Conservation (phyloP, 208 protist genomes). For the Acanthamoeba triangularis region DNA sequence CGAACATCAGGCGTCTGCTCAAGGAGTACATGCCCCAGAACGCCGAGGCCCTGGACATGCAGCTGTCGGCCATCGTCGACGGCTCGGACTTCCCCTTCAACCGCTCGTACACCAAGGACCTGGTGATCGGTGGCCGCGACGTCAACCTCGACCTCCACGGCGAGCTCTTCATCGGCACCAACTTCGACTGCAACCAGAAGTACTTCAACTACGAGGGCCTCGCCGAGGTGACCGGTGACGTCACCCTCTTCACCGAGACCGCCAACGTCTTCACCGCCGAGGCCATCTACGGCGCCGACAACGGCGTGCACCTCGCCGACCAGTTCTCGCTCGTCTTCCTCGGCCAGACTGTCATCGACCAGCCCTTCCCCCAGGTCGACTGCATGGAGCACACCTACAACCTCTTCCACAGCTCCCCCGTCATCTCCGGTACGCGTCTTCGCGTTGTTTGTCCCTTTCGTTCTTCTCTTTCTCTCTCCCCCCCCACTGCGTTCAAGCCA, state of each 20-base stretch:
- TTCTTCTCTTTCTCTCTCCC: not conserved
- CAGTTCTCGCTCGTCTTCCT: constrained; percentile 76
- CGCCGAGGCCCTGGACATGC: not conserved
- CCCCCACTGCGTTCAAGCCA: not conserved
- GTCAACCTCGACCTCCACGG: constrained; percentile 68
- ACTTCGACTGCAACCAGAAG: constrained; percentile 85
- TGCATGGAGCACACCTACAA: constrained; percentile 82
- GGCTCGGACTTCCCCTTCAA: constrained; percentile 82
- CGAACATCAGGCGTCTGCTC: constrained; percentile 13
- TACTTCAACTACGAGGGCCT: constrained; percentile 82
- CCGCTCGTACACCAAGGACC: constrained; percentile 44
- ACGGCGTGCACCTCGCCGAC: constrained; percentile 61
- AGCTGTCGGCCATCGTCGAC: not conserved
- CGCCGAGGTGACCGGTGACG: constrained; percentile 47
- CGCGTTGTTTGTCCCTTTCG: not conserved
- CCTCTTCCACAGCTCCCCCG: constrained; percentile 48
- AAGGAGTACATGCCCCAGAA: not conserved
- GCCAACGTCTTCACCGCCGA: constrained; percentile 71
- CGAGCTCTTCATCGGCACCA: constrained; percentile 82
- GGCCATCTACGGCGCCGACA: constrained; percentile 77
- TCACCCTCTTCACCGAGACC: constrained; percentile 77
- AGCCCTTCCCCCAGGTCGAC: constrained; percentile 77
- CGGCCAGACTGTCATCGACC: constrained; percentile 68
- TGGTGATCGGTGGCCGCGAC: constrained; percentile 60
- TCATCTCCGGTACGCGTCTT: constrained; percentile 43